These are phyloP conservation scores for Sanghuangporus weigelae DNA, from an alignment of 1,284 basidiomycete genomes.

Conservation along the genomic window DNA sequence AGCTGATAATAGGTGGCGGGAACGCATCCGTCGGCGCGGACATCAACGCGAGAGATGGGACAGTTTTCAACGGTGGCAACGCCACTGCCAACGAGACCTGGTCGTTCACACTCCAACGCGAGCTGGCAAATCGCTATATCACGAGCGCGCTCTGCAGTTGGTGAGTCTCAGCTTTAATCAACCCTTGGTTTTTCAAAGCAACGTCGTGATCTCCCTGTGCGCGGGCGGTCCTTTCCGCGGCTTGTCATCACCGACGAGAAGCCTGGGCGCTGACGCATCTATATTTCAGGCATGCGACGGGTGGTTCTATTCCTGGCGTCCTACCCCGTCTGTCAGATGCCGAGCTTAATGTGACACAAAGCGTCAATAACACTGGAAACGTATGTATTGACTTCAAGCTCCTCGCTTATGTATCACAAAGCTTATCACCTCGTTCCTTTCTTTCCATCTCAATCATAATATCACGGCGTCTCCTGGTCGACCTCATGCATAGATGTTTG, in stretches of 20 bases:
- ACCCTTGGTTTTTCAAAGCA: background rate
- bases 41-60: slow-evolving; percentile 35
- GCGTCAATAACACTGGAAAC: slow-evolving; percentile 63
- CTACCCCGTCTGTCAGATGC: slow-evolving; percentile 63
- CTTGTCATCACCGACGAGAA: background rate
- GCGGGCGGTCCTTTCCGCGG: background rate
- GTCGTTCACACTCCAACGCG: slow-evolving; percentile 57
- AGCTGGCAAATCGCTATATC: slow-evolving; percentile 80
- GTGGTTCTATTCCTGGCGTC: slow-evolving; percentile 69
- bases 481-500: slow-evolving; percentile 68
- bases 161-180: slow-evolving; percentile 37
- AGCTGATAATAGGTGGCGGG: slow-evolving; percentile 15
- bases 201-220: background rate
- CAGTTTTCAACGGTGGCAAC: slow-evolving; percentile 73
- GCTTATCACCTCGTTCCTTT: background rate
- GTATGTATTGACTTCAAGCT: slow-evolving; percentile 36
- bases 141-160: slow-evolving; percentile 84
- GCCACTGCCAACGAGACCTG: slow-evolving; percentile 60
- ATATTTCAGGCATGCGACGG: slow-evolving; percentile 61
- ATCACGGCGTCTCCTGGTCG: background rate
- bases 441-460: background rate
- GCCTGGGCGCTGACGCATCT: background rate
- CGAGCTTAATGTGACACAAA: slow-evolving; percentile 73
- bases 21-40: slow-evolving; percentile 39
- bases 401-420: slow-evolving; percentile 18